Conservation (phyloP, 768 basidiomycete genomes). For the Calocybe gangraenosa region DNA sequence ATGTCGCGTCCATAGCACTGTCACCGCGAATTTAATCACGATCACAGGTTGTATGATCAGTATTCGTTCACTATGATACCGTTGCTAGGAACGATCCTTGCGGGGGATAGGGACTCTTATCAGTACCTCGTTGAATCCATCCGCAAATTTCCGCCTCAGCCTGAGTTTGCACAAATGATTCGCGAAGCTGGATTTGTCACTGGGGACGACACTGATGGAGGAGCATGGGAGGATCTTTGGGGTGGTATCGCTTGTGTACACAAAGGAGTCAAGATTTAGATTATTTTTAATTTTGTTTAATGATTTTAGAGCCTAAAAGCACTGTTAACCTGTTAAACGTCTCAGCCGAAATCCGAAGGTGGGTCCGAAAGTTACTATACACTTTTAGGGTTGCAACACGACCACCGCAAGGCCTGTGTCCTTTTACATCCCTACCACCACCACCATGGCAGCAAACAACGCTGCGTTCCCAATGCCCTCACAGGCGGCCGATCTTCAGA, state of each 20-base stretch:
- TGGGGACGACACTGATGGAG: constrained; percentile 68
- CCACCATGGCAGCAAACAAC: constrained; percentile 30
- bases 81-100: constrained; percentile 92
- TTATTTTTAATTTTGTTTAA: no score
- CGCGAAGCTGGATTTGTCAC: constrained; percentile 77
- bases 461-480: constrained; percentile 55
- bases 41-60: constrained; percentile 78
- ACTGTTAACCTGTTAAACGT: neutral
- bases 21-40: neutral
- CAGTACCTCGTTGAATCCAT: constrained; percentile 99
- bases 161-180: constrained; percentile 88
- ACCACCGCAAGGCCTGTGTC: constrained; percentile 3
- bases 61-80: constrained; percentile 97
- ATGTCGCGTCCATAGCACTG: constrained; percentile 28
- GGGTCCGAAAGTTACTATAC: neutral
- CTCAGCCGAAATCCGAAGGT: constrained; percentile 12
- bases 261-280: constrained; percentile 73
- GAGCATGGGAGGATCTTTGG: constrained; percentile 85
- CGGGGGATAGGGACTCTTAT: constrained; percentile 91
- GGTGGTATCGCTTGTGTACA: constrained; percentile 87
- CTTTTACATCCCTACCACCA: constrained; percentile 12
- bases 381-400: neutral
- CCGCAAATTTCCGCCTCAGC: constrained; percentile 85
- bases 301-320: neutral
- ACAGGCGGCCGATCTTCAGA: constrained; percentile 64